Evolutionary conservation across 208 protist genomes (phyloP), one percentile per base, ranked within the genome.

Genomic region (Trypanosoma cruzi): DNA sequence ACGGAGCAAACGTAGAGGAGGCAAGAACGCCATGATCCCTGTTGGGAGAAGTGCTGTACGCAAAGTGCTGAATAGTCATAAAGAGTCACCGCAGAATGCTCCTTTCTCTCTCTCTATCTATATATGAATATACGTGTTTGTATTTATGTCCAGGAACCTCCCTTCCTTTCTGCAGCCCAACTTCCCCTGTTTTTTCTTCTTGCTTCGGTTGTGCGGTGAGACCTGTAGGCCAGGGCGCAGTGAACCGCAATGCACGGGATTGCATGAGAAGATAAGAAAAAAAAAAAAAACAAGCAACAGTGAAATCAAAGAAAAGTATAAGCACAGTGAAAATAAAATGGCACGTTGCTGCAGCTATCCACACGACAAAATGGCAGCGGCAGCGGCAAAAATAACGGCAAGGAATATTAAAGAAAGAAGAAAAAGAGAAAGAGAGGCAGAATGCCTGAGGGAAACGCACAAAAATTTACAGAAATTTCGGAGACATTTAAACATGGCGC

Each of bases 11-110:
- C 58, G 64, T 86, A 64, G 73, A 50, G 36, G 58, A 64, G 18
- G 69, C 74, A 34, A 94, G 64, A 16, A 90, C 67, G 37, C 88
- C 88, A 26, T 72, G 64, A 56, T 75, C 77, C 13, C 69, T 29
- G 1, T 68, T 80, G 13, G 79, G 80, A 49, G 80, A 81, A 61
- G 53, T 75, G 55, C 60, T 73, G 68, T 88, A 91, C 34, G 82
- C 81, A 18, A 80, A 76, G 65, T 81, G 75, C 14, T 61, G 64
- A 26, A 65, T 29, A 20, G 32, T 20, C 55, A 75, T 61, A 13
- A 34, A 13, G 6, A 36, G 16, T 4, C 22, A 46, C 4, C 20
- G 32, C 22, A 53, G 16, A 62, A 28, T 10, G 1, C 5, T 50
- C 37, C 8, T 60, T 32, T 63, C 31, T 63, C 34, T 2, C 37